Conservation (phyloP, 495 filamentous ascomycete species). For the Xylaria sp. region DNA sequence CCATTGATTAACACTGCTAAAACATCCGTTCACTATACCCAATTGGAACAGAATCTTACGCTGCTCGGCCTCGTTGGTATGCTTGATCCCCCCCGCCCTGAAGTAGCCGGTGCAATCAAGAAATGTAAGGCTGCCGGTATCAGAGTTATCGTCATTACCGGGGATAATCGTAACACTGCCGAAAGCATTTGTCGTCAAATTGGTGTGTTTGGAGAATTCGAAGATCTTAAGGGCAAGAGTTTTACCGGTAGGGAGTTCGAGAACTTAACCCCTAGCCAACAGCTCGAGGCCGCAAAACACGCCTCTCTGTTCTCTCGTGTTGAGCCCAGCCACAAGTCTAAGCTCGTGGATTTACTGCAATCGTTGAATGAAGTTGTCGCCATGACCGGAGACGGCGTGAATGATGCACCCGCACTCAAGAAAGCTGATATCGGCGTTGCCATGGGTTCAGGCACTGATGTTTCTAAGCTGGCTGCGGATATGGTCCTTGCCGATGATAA, state of each 20-base stretch:
- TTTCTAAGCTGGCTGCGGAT: conserved; percentile 94
- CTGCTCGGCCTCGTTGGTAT: conserved; percentile 93
- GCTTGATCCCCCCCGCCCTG: conserved; percentile 96
- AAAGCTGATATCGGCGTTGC: conserved; percentile 99
- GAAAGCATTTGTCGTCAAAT: conserved; percentile 98
- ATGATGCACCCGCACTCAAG: conserved; percentile 97
- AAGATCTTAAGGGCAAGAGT: conserved; percentile 89
- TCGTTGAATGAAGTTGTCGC: conserved; percentile 93
- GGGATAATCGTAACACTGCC: conserved; percentile 96
- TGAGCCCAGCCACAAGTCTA: conserved; percentile 94
- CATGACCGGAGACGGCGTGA: conserved; percentile 99
- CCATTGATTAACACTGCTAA: conserved; percentile 75
- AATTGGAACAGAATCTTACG: conserved; percentile 92
- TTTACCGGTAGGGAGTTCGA: conserved; percentile 97
- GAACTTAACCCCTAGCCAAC: conserved; percentile 75
- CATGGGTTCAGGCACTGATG: conserved; percentile 98
- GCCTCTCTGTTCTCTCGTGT: conserved; percentile 97
- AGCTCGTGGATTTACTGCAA: conserved; percentile 95
- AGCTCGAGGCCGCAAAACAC: conserved; percentile 80
- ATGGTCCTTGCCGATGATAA: conserved; percentile 99
- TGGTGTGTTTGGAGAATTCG: conserved; percentile 83
- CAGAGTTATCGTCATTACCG: conserved; percentile 96
- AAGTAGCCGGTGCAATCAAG: conserved; percentile 83
- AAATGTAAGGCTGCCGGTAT: conserved; percentile 94
- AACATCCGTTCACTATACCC: conserved; percentile 80